A percentile compares a stretch with the other conserved stretches of the same genome.
Conservation (phyloP, 2,329 filamentous ascomycete species). For the Verticillium isaacii region DNA sequence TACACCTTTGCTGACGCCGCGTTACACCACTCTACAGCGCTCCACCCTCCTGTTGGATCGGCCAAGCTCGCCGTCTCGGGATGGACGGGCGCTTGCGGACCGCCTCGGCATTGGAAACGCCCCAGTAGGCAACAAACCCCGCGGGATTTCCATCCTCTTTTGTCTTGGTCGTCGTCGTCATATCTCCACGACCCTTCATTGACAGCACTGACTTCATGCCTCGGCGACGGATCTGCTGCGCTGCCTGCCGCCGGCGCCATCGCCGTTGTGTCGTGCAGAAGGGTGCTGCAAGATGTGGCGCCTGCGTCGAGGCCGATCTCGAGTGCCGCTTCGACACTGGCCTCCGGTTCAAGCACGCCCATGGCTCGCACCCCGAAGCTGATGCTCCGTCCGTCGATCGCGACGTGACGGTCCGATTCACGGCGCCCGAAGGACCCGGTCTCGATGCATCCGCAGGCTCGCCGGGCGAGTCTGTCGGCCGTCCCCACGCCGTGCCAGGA, state of each 20-base stretch:
- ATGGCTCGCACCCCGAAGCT: neutral
- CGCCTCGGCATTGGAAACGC: neutral
- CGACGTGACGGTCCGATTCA: neutral
- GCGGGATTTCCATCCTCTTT: neutral
- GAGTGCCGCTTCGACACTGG: conserved; percentile 7
- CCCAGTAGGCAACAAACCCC: neutral
- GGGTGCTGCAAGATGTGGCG: conserved; percentile 6
- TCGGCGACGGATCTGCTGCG: conserved; percentile 6
- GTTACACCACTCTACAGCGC: neutral
- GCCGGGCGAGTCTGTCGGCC: neutral
- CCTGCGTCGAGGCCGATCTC: conserved; percentile 5
- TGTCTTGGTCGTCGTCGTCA: neutral
- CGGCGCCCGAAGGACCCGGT: neutral
- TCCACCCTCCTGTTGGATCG: neutral
- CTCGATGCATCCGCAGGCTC: neutral
- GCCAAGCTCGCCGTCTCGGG: neutral
- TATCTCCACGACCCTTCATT: neutral
- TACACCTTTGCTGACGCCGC: neutral
- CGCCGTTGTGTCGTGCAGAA: conserved; percentile 8
- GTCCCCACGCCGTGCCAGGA: too few species aligned
- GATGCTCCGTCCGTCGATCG: neutral
- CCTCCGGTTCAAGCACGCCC: conserved; percentile 8
- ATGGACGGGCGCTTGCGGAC: neutral
- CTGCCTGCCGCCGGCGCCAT: conserved; percentile 9
- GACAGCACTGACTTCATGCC: neutral